A percentile compares a stretch with the other conserved stretches of the same genome.
Conservation (phyloP, 345 rosid species). For the Rhodamnia argentea region DNA sequence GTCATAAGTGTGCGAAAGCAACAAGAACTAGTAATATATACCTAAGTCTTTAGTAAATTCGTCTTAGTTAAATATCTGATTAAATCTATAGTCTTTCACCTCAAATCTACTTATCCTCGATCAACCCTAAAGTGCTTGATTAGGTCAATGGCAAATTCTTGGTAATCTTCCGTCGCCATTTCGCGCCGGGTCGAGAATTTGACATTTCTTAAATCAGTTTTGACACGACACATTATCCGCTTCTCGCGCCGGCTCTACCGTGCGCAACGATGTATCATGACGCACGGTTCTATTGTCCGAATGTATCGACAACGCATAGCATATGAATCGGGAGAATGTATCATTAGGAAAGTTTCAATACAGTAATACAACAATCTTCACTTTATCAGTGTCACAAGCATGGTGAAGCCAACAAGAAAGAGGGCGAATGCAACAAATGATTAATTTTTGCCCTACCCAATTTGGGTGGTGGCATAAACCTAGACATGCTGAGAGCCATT, state of each 20-base stretch:
- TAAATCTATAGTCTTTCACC: not conserved
- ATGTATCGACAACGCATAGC: not conserved
- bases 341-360: not conserved
- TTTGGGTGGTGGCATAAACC: not conserved
- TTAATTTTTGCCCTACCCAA: not conserved
- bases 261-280: not conserved
- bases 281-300: not conserved
- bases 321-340: not conserved
- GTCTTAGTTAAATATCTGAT: not conserved
- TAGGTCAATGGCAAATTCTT: too few species aligned
- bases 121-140: too few species aligned
- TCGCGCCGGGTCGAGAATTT: not conserved
- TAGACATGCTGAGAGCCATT: not conserved
- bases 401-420: not conserved
- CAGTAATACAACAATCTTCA: not conserved
- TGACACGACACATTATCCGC: not conserved
- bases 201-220: not conserved
- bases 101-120: too few species aligned
- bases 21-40: not conserved
- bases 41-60: not conserved
- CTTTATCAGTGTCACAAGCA: not conserved
- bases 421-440: not conserved
- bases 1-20: not conserved
- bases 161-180: not conserved
- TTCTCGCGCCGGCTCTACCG: not conserved